Conservation (phyloP, 495 filamentous ascomycete genomes). For the Choiromyces venosus region DNA sequence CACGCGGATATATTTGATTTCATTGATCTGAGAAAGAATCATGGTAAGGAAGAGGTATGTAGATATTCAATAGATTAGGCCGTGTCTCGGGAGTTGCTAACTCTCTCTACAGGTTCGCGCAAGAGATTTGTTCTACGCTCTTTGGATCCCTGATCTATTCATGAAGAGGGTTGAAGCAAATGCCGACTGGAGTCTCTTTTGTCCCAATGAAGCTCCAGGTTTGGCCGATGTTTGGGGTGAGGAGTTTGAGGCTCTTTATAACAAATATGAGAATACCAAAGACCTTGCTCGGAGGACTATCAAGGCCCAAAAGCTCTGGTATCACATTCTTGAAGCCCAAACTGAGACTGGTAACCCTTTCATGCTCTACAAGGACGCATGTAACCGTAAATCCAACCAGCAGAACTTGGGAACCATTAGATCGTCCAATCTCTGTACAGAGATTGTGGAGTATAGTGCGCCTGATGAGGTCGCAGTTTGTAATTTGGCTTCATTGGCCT, state of each 20-base stretch:
- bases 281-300: conserved; percentile 81
- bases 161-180: conserved; percentile 99
- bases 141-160: conserved; percentile 98
- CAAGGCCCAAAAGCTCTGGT: conserved; percentile 99
- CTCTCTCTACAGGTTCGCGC: conserved; percentile 53
- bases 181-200: conserved; percentile 93
- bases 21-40: conserved; percentile 96
- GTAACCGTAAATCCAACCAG: conserved; percentile 99
- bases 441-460: conserved; percentile 95
- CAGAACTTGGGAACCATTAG: conserved; percentile 98
- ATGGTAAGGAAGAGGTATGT: conserved; percentile 88
- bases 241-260: conserved; percentile 91
- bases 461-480: conserved; percentile 98
- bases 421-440: conserved; percentile 97
- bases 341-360: conserved; percentile 98
- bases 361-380: conserved; percentile 98
- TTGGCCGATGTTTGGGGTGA: conserved; percentile 95
- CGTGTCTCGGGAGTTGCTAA: background rate
- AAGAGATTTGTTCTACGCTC: conserved; percentile 93
- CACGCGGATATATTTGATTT: conserved; percentile 97
- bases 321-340: conserved; percentile 93
- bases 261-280: conserved; percentile 81
- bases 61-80: background rate
- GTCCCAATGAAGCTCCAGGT: conserved; percentile 89
- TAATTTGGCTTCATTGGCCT: conserved; percentile 89